Evolutionary conservation across 257 asterid genomes (phyloP).

Genomic region (Solanum bulbocastanum): DNA sequence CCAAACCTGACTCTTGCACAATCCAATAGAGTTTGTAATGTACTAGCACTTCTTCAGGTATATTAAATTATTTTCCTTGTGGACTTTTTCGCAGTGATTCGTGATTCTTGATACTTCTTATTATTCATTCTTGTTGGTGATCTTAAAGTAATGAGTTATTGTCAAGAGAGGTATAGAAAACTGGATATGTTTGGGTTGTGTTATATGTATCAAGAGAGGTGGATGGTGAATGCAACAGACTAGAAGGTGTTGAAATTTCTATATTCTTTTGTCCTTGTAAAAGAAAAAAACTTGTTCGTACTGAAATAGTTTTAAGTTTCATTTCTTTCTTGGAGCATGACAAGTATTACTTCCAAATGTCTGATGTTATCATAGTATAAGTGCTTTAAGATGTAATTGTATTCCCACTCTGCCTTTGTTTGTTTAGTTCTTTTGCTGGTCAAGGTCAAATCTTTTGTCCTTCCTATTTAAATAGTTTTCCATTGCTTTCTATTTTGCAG

Average conservation of each 20-base stretch:
- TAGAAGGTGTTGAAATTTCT: background rate
- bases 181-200: background rate
- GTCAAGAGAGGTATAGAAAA: background rate
- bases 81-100: background rate
- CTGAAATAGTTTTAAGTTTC: background rate
- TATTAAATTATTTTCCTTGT: background rate
- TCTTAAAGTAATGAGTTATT: background rate
- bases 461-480: background rate
- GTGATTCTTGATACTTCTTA: background rate
- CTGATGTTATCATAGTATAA: background rate
- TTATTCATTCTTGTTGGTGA: background rate
- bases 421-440: background rate
- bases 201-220: background rate
- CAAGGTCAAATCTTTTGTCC: background rate
- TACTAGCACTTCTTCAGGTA: constrained; percentile 34
- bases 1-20: constrained; percentile 18
- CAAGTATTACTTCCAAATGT: background rate
- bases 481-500: constrained; percentile 15
- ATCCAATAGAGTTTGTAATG: constrained; percentile 27
- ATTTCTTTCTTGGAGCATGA: background rate
- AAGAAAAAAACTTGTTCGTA: background rate
- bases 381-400: background rate
- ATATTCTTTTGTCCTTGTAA: background rate
- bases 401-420: background rate
- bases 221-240: background rate